These are phyloP conservation scores for Ustilago sp. DNA, from an alignment of 1,284 basidiomycete genomes.

Conservation along the genomic window DNA sequence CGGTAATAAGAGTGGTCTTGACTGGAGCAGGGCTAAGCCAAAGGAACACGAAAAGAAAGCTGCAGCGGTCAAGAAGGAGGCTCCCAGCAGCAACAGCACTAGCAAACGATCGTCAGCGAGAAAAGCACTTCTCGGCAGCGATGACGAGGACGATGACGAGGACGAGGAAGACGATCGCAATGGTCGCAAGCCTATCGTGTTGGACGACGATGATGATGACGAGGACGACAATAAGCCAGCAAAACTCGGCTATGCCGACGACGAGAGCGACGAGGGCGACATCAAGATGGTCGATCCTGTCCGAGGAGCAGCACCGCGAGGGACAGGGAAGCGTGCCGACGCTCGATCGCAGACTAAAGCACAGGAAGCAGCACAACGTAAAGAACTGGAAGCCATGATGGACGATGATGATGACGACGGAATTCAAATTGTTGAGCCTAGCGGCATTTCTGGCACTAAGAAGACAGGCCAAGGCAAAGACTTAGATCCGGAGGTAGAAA, in stretches of 20 bases:
- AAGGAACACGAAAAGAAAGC: slow-evolving; percentile 25
- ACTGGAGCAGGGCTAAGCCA: slow-evolving; percentile 51
- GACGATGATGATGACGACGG: slow-evolving; percentile 34
- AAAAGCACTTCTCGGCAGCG: slow-evolving; percentile 41
- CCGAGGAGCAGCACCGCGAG: slow-evolving; percentile 20
- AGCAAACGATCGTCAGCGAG: slow-evolving; percentile 20
- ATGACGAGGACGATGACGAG: slow-evolving; percentile 54
- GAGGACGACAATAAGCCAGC: slow-evolving; percentile 42
- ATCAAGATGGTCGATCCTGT: slow-evolving; percentile 17
- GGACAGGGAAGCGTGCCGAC: slow-evolving; percentile 45
- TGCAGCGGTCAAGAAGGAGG: slow-evolving; percentile 21
- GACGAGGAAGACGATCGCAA: slow-evolving; percentile 36
- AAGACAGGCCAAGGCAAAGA: slow-evolving; percentile 34
- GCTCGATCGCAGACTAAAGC: slow-evolving; percentile 31
- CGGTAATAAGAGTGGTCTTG: slow-evolving; percentile 28
- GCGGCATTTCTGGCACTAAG: slow-evolving; percentile 7
- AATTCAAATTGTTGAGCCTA: slow-evolving; percentile 30
- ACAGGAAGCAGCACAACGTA: slow-evolving; percentile 36
- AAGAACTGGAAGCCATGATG: slow-evolving; percentile 54
- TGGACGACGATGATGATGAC: slow-evolving; percentile 37
- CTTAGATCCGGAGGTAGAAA: slow-evolving; percentile 38
- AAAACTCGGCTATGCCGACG: slow-evolving; percentile 48
- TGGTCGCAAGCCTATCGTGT: slow-evolving; percentile 12
- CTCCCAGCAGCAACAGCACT: slow-evolving; percentile 4
- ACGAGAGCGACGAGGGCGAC: slow-evolving; percentile 30